Evolutionary conservation across 2,329 filamentous ascomycete species (phyloP).

Genomic region (Rachicladosporium sp.): DNA sequence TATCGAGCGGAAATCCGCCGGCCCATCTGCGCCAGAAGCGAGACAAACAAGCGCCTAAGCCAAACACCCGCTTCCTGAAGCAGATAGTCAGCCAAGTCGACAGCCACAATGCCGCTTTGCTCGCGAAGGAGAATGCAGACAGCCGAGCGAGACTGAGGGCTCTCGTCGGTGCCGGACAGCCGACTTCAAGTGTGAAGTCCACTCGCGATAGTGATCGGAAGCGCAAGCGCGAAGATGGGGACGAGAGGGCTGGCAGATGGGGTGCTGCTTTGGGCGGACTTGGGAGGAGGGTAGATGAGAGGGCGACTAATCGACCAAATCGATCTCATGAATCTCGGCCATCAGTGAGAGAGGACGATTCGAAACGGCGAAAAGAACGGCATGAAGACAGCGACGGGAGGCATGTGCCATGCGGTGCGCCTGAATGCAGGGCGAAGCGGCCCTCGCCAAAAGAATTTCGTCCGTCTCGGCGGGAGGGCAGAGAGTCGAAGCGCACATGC

Average conservation of each 20-base stretch:
- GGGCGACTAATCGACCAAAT: no score
- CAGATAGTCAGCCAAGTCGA: conserved; percentile 83
- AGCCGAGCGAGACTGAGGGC: conserved; percentile 56
- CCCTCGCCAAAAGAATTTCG: no score
- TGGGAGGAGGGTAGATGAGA: conserved; percentile 8
- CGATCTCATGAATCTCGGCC: no score
- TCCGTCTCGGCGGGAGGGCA: no score
- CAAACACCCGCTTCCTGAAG: conserved; percentile 79
- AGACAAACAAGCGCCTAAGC: conserved; percentile 51
- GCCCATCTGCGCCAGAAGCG: conserved; percentile 4
- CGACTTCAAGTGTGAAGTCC: neutral
- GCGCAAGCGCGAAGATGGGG: conserved; percentile 6
- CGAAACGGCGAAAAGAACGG: no score
- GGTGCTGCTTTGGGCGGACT: conserved; percentile 9
- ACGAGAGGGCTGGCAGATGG: conserved; percentile 12
- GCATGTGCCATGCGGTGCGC: no score
- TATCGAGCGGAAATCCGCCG: conserved; percentile 25
- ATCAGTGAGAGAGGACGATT: no score
- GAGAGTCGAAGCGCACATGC: no score
- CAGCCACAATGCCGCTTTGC: conserved; percentile 74
- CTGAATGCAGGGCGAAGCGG: no score
- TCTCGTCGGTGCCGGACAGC: conserved; percentile 26
- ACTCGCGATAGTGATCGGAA: conserved; percentile 4
- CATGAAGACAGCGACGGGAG: no score
- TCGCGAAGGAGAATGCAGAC: conserved; percentile 74